Evolutionary conservation across 176 grass and related monocot genomes (phyloP).

Genomic region (Olyra latifolia): DNA sequence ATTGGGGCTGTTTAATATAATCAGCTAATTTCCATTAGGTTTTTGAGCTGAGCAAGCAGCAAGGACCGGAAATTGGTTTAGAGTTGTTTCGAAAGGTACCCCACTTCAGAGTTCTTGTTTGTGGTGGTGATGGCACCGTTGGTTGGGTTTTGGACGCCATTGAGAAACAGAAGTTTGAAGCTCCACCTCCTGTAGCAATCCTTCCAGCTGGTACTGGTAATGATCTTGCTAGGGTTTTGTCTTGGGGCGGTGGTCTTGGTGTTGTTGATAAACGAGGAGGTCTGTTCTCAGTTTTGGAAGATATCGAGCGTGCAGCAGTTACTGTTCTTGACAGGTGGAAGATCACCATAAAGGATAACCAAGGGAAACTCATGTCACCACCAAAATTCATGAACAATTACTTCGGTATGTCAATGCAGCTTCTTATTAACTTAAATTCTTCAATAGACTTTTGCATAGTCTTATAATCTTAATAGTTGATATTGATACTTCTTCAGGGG

Average conservation of each 20-base stretch:
- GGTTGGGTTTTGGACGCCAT: conserved; percentile 83
- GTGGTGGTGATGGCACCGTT: conserved; percentile 87
- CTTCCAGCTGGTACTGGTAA: conserved; percentile 90
- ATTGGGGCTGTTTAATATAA: background rate
- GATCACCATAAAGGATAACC: conserved; percentile 49
- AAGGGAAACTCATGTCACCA: conserved; percentile 47
- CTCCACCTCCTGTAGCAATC: conserved; percentile 75
- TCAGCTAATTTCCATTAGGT: conserved; percentile 36
- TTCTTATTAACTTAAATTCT: conserved; percentile 16
- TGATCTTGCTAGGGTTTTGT: conserved; percentile 78
- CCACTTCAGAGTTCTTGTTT: conserved; percentile 87
- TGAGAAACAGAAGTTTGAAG: conserved; percentile 82
- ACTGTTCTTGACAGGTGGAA: conserved; percentile 84
- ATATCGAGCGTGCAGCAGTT: conserved; percentile 73
- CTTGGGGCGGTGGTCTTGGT: conserved; percentile 79
- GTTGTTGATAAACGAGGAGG: conserved; percentile 63
- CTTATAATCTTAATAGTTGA: conserved; percentile 9
- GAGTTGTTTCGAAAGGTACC: conserved; percentile 66
- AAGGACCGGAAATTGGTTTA: conserved; percentile 77
- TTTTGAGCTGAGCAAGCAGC: conserved; percentile 77
- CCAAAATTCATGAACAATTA: conserved; percentile 86
- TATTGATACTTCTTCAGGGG: conserved; percentile 49
- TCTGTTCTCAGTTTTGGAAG: conserved; percentile 57
- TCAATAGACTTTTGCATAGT: conserved; percentile 5
- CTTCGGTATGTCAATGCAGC: conserved; percentile 54